phyloP scores from a whole-genome alignment of 1,139 yeast genomes.

The Nakaseomyces glabratus region DNA sequence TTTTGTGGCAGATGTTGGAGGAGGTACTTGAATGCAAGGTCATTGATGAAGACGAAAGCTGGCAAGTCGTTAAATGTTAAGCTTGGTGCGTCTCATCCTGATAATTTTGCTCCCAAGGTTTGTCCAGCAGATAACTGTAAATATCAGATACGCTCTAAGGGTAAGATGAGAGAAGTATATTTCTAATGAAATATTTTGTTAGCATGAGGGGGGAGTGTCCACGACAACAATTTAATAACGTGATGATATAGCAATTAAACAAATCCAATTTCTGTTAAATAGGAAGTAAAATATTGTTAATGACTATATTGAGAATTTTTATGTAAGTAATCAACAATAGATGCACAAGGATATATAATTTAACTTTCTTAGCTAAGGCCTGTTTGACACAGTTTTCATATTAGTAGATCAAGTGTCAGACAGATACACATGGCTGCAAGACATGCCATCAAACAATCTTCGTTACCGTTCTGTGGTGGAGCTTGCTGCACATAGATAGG shows the following conservation, averaged over 20 bases:
- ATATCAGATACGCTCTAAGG: conserved; percentile 20
- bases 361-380: too few species aligned
- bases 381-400: too few species aligned
- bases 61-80: conserved; percentile 19
- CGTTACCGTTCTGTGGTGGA: conserved; percentile 33
- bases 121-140: conserved; percentile 29
- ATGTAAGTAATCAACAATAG: too few species aligned
- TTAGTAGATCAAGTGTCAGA: conserved; percentile 58
- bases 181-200: conserved; percentile 14
- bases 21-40: conserved; percentile 26
- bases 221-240: too few species aligned
- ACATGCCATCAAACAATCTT: conserved; percentile 54
- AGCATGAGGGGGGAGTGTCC: background rate
- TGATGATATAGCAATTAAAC: too few species aligned
- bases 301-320: too few species aligned
- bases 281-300: too few species aligned
- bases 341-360: too few species aligned
- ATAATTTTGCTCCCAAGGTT: conserved; percentile 29
- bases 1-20: conserved; percentile 77
- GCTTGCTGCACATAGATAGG: conserved; percentile 58
- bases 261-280: too few species aligned
- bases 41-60: conserved; percentile 12
- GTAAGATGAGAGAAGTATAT: conserved; percentile 27
- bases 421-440: conserved; percentile 64
- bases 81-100: conserved; percentile 31